Base-by-base conservation (phyloP, 768 basidiomycete genomes). In the Mycena olivaceomarginata region DNA sequence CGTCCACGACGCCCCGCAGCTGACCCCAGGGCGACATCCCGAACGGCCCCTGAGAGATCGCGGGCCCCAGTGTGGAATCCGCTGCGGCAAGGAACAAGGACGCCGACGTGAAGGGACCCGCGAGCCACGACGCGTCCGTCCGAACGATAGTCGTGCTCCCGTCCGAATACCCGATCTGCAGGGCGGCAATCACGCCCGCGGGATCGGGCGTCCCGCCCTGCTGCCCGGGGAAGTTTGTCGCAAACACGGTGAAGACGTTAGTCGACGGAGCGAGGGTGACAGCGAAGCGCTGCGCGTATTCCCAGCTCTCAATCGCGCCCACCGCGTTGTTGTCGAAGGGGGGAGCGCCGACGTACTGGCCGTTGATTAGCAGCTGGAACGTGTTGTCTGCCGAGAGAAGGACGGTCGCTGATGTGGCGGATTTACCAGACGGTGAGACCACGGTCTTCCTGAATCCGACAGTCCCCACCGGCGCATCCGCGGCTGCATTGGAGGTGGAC, bases 401-500 rank as follows among this genome's bases (percentile, higher is more conserved):
- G 13, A 73, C 40, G 16, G 67, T 69, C 31, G 74, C 77, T 1
- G 66, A 79, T 4, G 70, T 0, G 2, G 77, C 66, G 25, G 59
- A 48, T 25, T 72, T 75, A 18, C 22, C 70, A 15, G 53, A 1
- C 3, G 74, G 53, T 9, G 74, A 16, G 6, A 20, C 22, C 2
- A 79, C 16, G 7, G 74, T 72, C 53, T 69, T 75, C 18, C 77
- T 41, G 78, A 79, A 79, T 12, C 78, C 78, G 56, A 76, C 68
- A 7, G 25, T 70, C 15, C 72, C 75, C 11, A 46, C 71, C 18
- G 72, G 67, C n/a, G 78, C 78, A 31, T 43, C 37, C 22, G 13
- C 9, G 22, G 22, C 18, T 15, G 78, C 71, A 62, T 73, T 39
- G 31, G 51, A 7, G 18, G 67, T 66, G 22, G 62, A 62, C 78